Evolutionary conservation across 2,329 filamentous ascomycete species (phyloP), one percentile per base, ranked within the genome.

Genomic region (Calonectria multiphialidica): DNA sequence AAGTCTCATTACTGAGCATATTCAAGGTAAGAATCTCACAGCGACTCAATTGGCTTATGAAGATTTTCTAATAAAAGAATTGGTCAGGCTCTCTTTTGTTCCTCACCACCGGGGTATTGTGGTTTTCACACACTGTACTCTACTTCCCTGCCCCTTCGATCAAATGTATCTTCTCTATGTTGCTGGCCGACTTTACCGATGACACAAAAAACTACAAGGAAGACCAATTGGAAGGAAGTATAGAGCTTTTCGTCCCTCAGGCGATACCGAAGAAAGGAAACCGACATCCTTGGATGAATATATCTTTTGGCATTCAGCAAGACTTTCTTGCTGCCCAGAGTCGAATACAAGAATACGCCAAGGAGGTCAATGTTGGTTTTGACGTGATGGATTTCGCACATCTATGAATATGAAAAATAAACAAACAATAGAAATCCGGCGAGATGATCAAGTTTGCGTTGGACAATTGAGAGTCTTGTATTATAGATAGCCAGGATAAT

Each of bases 41-140:
- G 15, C 15, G 2, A 3, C 5, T 0, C n/a, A 18, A 4, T 1
- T 62, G 4, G 7, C 4, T 9, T 7, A 9, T 45, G 4, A 1
- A 13, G 2, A 21, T 30, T 6, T 6, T 33, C 57, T 62, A 5
- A 62, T 4, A 1, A 15, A 10, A 3, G 15, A n/a, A 7, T 12
- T 9, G 15, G 13, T 3, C 15, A 62, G 40, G 57, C 5, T 8
- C 23, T 3, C 40, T 62, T 0, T 44, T n/a, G 2, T 62, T 62
- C 18, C 18, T 44, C 15, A 21, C 57, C 2, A 62, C 28, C 2
- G 57, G 57, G 23, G 21, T 62, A 45, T 33, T 45, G 40, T 62
- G 57, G 40, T 62, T 62, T 8, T 62, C 57, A 13, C 57, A 45
- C 30, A 44, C 40, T 8, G 21, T 62, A 13, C 25, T 62, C 16